A percentile compares a stretch with the other conserved stretches of the same genome.
phyloP scores from a whole-genome alignment of 2,329 filamentous ascomycete genomes.

The Curvularia eragrostidis region DNA sequence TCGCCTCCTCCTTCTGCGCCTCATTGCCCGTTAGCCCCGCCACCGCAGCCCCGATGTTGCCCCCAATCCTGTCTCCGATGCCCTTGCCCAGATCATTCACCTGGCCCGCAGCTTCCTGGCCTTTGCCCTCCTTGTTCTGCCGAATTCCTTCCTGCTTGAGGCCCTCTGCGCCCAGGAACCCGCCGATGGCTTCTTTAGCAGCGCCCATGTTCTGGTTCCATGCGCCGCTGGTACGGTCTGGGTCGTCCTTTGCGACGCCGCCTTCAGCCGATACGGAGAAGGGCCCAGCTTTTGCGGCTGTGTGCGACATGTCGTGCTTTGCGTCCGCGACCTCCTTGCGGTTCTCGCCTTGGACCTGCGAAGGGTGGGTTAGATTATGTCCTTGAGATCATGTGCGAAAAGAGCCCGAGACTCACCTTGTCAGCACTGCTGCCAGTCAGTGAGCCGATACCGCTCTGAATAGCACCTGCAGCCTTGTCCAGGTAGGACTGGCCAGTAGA shows the following conservation, averaged over 20 bases:
- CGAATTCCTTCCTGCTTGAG: constrained; percentile 76
- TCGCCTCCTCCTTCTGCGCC: constrained; percentile 67
- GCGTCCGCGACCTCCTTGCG: constrained; percentile 70
- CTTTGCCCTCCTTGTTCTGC: constrained; percentile 82
- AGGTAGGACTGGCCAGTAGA: constrained; percentile 76
- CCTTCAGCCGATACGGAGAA: constrained; percentile 73
- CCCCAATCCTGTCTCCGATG: constrained; percentile 62
- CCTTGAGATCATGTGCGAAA: constrained; percentile 3
- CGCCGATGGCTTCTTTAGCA: constrained; percentile 81
- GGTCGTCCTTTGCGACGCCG: constrained; percentile 73
- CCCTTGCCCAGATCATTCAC: constrained; percentile 75
- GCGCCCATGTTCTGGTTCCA: constrained; percentile 92
- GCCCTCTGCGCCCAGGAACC: constrained; percentile 74
- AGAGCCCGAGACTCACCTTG: constrained; percentile 56
- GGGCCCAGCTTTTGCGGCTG: constrained; percentile 75
- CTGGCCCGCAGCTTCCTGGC: constrained; percentile 83
- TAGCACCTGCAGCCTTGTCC: constrained; percentile 72
- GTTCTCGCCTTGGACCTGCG: constrained; percentile 64
- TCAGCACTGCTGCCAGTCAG: constrained; percentile 76
- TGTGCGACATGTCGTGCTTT: constrained; percentile 77
- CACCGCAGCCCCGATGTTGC: constrained; percentile 73
- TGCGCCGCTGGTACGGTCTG: constrained; percentile 72
- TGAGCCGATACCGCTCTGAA: constrained; percentile 74
- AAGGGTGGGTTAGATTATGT: constrained; percentile 29
- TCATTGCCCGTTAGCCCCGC: constrained; percentile 76